Base-by-base conservation (phyloP, 805 yeast genomes). In the Metschnikowia matae region DNA sequence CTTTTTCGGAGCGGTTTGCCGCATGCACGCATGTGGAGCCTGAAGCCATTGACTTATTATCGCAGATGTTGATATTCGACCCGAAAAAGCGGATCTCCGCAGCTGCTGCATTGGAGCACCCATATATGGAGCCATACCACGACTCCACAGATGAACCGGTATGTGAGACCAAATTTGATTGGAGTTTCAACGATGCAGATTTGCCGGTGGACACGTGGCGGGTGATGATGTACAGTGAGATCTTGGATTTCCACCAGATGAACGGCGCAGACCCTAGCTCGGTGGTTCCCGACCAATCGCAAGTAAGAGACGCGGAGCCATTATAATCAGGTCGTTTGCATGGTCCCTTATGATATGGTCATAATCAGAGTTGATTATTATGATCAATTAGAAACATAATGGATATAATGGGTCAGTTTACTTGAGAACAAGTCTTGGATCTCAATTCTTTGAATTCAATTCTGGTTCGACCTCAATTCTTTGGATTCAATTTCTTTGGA, bases 141-240 rank as follows among this genome's bases (percentile, higher is more conserved):
- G 99, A 94, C 64, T 96, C 98, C 32, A 81, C 90, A 3, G 99
- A 94, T 70, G 99, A 94, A 71, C 99, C 99, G 1, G 86, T 81
- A 4, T 96, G 98, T 31, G 89, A 84, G 44, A 88, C 86, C 58
- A 87, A 86, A 66, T 94, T 94, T 62, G 99, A 94, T 70, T 94
- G 99, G 99, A 85, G 94, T 62, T 92, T 92, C 69, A 92, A 94
- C 67, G 98, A 95, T 60, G 98, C 97, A 0, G 99, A 92, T 69
- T 78, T 92, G 61, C 97, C 98, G 3, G 94, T 94, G 15, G 98
- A 94, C 63, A 89, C 97, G 13, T 92, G 99, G 99, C 84, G 96
- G 73, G 96, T 90, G 17, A 92, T 94, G 98, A 92, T 94, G 96
- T 94, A 94, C 71, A 86, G 96, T 48, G 99, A 92, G 71, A 94